phyloP scores from a whole-genome alignment of 768 basidiomycete genomes.

The Amanita phalloides region DNA sequence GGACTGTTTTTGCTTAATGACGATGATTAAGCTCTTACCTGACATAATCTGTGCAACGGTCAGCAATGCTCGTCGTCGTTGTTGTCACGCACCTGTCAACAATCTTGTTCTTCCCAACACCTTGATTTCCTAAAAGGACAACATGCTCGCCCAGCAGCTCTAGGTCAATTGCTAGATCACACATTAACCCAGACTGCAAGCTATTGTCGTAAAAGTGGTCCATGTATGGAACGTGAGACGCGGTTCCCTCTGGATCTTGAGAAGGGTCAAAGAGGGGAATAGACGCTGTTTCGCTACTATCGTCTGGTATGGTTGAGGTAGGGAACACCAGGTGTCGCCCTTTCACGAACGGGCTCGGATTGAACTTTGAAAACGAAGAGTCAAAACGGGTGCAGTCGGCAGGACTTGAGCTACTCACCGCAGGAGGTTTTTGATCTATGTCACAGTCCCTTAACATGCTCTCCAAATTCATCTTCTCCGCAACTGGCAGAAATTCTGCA shows the following conservation, averaged over 20 bases:
- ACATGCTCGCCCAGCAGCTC: constrained; percentile 54
- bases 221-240: constrained; percentile 56
- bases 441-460: constrained; percentile 38
- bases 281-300: constrained; percentile 18
- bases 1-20: background rate
- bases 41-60: constrained; percentile 32
- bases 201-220: constrained; percentile 65
- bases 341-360: constrained; percentile 33
- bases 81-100: constrained; percentile 37
- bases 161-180: constrained; percentile 51
- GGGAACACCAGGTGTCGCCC: constrained; percentile 36
- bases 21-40: constrained; percentile 21
- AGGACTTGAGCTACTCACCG: constrained; percentile 21
- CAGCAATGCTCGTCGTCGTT: background rate
- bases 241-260: constrained; percentile 42
- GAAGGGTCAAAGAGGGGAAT: constrained; percentile 40
- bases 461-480: constrained; percentile 45
- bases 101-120: constrained; percentile 65
- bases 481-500: constrained; percentile 49
- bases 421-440: constrained; percentile 28
- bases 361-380: constrained; percentile 26
- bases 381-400: background rate
- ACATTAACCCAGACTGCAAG: constrained; percentile 56
- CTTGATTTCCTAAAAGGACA: constrained; percentile 61
- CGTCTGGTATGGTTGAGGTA: constrained; percentile 22